Percentiles rank a stretch among this genome's conserved stretches.
phyloP scores from a whole-genome alignment of 2,329 filamentous ascomycete genomes.

The Cladophialophora yegresii region DNA sequence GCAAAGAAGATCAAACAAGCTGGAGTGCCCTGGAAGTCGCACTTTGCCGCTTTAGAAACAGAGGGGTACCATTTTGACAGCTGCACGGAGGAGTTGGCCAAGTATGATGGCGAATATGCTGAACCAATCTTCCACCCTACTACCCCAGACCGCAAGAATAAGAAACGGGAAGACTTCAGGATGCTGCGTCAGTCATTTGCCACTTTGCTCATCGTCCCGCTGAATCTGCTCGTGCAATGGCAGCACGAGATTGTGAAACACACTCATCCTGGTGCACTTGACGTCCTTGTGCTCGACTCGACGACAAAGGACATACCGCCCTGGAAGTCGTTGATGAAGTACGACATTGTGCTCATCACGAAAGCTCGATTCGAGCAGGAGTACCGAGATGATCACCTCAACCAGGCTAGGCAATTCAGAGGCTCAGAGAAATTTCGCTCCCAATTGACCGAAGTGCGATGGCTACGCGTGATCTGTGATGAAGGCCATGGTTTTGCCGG shows the following conservation, averaged over 20 bases:
- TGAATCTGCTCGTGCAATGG: slow-evolving; percentile 86
- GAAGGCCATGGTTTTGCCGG: slow-evolving; percentile 86
- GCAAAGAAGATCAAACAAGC: slow-evolving; percentile 67
- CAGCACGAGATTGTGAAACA: slow-evolving; percentile 77
- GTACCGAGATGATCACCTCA: slow-evolving; percentile 56
- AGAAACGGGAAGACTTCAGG: slow-evolving; percentile 37
- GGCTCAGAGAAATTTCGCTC: slow-evolving; percentile 54
- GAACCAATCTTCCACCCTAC: slow-evolving; percentile 51
- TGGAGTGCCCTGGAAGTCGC: slow-evolving; percentile 69
- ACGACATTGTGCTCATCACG: slow-evolving; percentile 78
- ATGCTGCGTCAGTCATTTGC: slow-evolving; percentile 64
- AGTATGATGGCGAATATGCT: slow-evolving; percentile 63
- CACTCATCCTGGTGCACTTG: slow-evolving; percentile 60
- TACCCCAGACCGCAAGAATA: slow-evolving; percentile 41
- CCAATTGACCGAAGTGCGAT: slow-evolving; percentile 71
- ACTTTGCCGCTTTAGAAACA: slow-evolving; percentile 58
- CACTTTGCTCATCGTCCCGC: slow-evolving; percentile 77
- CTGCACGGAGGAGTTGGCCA: slow-evolving; percentile 59
- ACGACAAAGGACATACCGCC: slow-evolving; percentile 58
- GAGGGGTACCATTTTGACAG: slow-evolving; percentile 55
- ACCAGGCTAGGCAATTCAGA: slow-evolving; percentile 51
- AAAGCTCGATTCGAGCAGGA: slow-evolving; percentile 71
- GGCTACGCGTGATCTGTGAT: slow-evolving; percentile 86
- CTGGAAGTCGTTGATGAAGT: slow-evolving; percentile 60
- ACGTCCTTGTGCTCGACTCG: slow-evolving; percentile 64